These are phyloP conservation scores for Nakazawaea wyomingensis DNA, from an alignment of 805 yeast genomes.

Conservation along the genomic window DNA sequence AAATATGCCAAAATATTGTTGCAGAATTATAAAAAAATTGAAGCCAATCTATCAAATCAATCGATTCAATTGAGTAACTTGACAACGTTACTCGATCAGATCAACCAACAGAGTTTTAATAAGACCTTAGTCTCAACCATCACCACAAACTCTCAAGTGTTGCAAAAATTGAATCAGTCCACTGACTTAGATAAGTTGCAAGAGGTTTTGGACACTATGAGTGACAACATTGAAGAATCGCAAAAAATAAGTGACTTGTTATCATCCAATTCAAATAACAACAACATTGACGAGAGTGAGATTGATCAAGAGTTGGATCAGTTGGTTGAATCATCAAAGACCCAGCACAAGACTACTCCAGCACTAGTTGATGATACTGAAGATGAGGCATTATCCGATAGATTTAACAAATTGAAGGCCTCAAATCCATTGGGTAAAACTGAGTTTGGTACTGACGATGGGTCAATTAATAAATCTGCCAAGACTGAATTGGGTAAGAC, in stretches of 20 bases:
- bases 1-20: conserved; percentile 2
- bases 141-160: conserved; percentile 6
- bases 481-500: conserved; percentile 11
- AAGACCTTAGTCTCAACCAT: conserved; percentile 1
- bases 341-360: too few relatives aligned
- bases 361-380: neutral
- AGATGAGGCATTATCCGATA: conserved; percentile 5
- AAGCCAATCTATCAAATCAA: neutral
- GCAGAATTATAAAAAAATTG: conserved; percentile 7
- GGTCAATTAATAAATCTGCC: conserved; percentile 3
- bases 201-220: conserved; percentile 8
- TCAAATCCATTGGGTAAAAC: conserved; percentile 7
- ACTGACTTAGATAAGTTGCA: conserved; percentile 6
- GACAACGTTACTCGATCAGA: conserved; percentile 5
- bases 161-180: conserved; percentile 4
- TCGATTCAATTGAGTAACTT: conserved; percentile 7
- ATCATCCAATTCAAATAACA: neutral
- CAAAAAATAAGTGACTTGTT: conserved; percentile 5
- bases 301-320: conserved; percentile 6
- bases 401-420: conserved; percentile 1
- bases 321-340: neutral
- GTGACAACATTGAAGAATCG: conserved; percentile 7
- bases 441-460: conserved; percentile 10
- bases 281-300: conserved; percentile 4
- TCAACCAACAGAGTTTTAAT: conserved; percentile 11